phyloP scores from a whole-genome alignment of 2,329 filamentous ascomycete genomes.

The Bipolaris victoriae region DNA sequence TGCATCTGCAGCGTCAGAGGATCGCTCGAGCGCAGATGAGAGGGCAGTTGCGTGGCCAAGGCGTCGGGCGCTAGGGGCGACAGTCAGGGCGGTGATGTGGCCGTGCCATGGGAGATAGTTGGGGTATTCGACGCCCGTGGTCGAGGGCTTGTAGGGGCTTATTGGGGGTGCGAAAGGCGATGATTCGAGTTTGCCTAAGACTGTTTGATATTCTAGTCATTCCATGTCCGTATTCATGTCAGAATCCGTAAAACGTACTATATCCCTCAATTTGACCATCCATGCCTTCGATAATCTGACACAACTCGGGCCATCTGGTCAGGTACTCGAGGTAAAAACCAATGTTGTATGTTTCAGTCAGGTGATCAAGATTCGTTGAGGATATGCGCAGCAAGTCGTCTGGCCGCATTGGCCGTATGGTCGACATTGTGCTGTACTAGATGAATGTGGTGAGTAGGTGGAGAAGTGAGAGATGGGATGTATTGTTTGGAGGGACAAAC shows the following conservation, averaged over 20 bases:
- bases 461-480: conserved; percentile 1
- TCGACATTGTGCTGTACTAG: conserved; percentile 66
- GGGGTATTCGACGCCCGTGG: conserved; percentile 48
- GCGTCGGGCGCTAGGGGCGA: conserved; percentile 83
- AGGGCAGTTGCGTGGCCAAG: conserved; percentile 86
- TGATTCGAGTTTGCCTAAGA: conserved; percentile 96
- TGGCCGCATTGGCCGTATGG: conserved; percentile 75
- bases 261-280: conserved; percentile 93
- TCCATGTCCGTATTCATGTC: background rate
- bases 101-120: conserved; percentile 99
- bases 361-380: conserved; percentile 90
- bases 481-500: conserved; percentile 3
- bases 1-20: conserved; percentile 78
- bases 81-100: conserved; percentile 94
- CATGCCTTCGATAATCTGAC: conserved; percentile 86
- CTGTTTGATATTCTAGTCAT: conserved; percentile 53
- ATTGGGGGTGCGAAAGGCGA: conserved; percentile 74
- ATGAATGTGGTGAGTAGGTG: conserved; percentile 2
- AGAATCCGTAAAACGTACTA: conserved; percentile 60
- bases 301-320: conserved; percentile 92
- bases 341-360: conserved; percentile 98
- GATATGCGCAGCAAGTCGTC: conserved; percentile 85
- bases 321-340: conserved; percentile 96
- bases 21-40: conserved; percentile 79
- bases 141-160: conserved; percentile 69